Evolutionary conservation across 1,284 basidiomycete species (phyloP).

Genomic region (Heimioporus retisporus): DNA sequence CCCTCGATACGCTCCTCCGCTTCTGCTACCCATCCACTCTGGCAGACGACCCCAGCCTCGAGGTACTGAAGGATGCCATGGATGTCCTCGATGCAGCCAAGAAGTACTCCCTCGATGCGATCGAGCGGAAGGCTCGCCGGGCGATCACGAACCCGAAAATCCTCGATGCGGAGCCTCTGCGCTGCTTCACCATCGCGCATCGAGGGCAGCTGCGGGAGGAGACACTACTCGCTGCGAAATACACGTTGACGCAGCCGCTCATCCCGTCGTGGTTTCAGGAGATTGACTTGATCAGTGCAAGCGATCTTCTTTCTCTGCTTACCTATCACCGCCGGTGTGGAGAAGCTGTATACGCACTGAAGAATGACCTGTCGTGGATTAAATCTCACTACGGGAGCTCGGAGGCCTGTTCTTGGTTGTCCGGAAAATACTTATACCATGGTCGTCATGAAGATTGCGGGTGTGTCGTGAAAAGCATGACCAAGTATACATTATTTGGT

Average conservation of each 20-base stretch:
- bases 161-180: conserved; percentile 24
- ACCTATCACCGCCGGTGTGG: conserved; percentile 30
- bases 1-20: conserved; percentile 28
- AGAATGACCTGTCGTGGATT: conserved; percentile 26
- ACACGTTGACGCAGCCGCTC: conserved; percentile 24
- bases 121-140: conserved; percentile 26
- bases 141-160: conserved; percentile 25
- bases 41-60: conserved; percentile 29
- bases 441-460: too few species aligned
- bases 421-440: too few species aligned
- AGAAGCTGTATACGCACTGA: conserved; percentile 22
- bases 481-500: too few species aligned
- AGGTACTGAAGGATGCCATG: conserved; percentile 19
- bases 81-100: conserved; percentile 28
- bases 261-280: conserved; percentile 19
- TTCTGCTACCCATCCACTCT: conserved; percentile 39
- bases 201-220: conserved; percentile 13
- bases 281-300: conserved; percentile 25
- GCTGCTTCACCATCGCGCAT: conserved; percentile 30
- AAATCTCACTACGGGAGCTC: conserved; percentile 23
- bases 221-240: conserved; percentile 27
- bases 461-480: too few species aligned
- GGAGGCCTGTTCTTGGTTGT: too few species aligned
- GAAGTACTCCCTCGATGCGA: conserved; percentile 29
- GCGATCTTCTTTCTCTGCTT: conserved; percentile 32